phyloP scores from a whole-genome alignment of 2,329 filamentous ascomycete species.

The Botrytis hyacinthi region DNA sequence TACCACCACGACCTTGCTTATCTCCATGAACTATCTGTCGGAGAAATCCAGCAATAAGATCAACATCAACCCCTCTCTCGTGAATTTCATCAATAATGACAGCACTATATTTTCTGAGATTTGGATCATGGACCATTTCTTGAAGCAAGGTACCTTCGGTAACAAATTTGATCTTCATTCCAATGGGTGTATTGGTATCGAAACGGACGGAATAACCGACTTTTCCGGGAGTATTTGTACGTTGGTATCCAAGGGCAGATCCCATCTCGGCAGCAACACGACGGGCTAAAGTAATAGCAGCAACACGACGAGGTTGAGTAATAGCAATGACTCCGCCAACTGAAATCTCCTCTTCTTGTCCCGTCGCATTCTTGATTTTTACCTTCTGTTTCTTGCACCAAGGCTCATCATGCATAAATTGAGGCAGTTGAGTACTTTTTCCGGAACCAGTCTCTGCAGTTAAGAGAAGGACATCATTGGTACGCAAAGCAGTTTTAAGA shows the following conservation, averaged over 20 bases:
- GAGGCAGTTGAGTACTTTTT: slow-evolving; percentile 93
- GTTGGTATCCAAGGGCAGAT: slow-evolving; percentile 51
- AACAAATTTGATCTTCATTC: slow-evolving; percentile 86
- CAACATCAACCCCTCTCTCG: slow-evolving; percentile 91
- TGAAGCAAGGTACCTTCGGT: slow-evolving; percentile 96
- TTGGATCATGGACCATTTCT: slow-evolving; percentile 83
- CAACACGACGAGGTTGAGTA: slow-evolving; percentile 90
- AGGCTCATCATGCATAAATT: slow-evolving; percentile 75
- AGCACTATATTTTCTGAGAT: slow-evolving; percentile 80
- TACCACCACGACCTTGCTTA: slow-evolving; percentile 63
- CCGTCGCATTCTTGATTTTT: slow-evolving; percentile 42
- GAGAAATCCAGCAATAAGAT: slow-evolving; percentile 84
- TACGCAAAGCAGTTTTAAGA: slow-evolving; percentile 34
- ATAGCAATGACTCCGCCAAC: slow-evolving; percentile 85
- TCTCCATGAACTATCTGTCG: slow-evolving; percentile 68
- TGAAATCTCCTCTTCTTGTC: slow-evolving; percentile 45
- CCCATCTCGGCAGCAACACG: slow-evolving; percentile 85
- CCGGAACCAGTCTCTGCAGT: slow-evolving; percentile 93
- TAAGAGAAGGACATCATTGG: slow-evolving; percentile 69
- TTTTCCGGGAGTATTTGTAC: slow-evolving; percentile 32
- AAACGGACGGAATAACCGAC: slow-evolving; percentile 97
- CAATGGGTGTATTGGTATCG: slow-evolving; percentile 78
- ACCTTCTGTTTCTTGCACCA: slow-evolving; percentile 70
- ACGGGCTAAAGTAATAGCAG: slow-evolving; percentile 84
- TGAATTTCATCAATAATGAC: slow-evolving; percentile 96